These are phyloP conservation scores for Wallacemonas sp. DNA, from an alignment of 208 protist genomes.

Conservation along the genomic window DNA sequence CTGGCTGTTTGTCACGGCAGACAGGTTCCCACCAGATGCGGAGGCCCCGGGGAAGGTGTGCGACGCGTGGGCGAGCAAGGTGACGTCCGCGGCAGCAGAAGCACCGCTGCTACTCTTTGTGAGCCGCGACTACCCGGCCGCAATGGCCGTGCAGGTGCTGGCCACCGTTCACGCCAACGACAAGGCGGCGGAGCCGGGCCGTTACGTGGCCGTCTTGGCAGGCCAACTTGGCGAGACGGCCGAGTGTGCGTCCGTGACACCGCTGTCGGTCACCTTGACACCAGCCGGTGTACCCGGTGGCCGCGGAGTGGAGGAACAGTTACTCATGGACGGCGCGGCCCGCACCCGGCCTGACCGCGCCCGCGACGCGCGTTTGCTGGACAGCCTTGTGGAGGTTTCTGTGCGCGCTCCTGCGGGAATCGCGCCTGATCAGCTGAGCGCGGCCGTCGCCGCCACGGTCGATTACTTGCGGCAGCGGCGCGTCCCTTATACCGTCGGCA, in stretches of 20 bases:
- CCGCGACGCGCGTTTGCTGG: not conserved
- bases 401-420: not conserved
- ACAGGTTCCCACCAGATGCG: not conserved
- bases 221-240: not conserved
- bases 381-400: conserved; percentile 8
- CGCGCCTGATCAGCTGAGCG: not conserved
- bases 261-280: not conserved
- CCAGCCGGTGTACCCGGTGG: not conserved
- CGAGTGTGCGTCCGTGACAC: conserved; percentile 2
- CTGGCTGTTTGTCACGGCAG: not conserved
- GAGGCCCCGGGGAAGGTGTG: not conserved
- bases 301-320: not conserved
- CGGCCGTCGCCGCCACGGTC: not conserved
- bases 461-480: conserved; percentile 1
- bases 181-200: not conserved
- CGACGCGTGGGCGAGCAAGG: not conserved
- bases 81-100: not conserved
- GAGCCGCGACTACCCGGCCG: not conserved
- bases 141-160: not conserved
- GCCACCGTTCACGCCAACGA: not conserved
- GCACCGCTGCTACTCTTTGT: not conserved
- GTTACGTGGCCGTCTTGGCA: not conserved
- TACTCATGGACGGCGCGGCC: not conserved
- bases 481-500: not conserved
- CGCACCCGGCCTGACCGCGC: not conserved